Evolutionary conservation across 352 stramenopile genomes (phyloP).

Genomic region (Phytophthora nicotianae): DNA sequence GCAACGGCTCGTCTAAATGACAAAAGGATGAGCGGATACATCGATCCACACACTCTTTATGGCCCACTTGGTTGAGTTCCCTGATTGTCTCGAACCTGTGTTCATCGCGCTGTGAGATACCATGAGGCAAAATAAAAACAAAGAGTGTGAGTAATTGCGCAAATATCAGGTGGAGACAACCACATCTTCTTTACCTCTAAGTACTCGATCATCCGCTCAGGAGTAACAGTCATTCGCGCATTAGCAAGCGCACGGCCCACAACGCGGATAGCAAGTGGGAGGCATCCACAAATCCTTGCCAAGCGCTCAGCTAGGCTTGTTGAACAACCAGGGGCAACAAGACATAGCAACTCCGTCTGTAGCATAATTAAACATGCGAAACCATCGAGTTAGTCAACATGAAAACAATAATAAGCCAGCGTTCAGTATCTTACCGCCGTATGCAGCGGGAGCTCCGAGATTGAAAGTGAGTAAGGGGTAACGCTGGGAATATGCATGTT

Average conservation of each 20-base stretch:
- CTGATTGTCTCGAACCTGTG: conserved; percentile 75
- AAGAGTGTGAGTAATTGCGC: conserved; percentile 1
- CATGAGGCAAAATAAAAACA: neutral
- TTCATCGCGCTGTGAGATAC: conserved; percentile 52
- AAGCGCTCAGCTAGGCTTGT: conserved; percentile 62
- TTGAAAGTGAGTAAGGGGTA: conserved; percentile 77
- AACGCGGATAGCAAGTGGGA: conserved; percentile 84
- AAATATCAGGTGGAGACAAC: neutral
- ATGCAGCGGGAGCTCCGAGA: conserved; percentile 70
- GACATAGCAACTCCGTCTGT: conserved; percentile 72
- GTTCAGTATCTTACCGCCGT: conserved; percentile 50
- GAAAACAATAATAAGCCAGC: conserved; percentile 4
- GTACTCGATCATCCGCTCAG: conserved; percentile 84
- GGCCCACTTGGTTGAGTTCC: conserved; percentile 72
- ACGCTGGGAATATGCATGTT: conserved; percentile 81
- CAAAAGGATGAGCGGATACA: conserved; percentile 86
- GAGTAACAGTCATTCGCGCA: conserved; percentile 68
- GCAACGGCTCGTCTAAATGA: conserved; percentile 69
- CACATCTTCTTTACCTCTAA: conserved; percentile 47
- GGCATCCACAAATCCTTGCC: conserved; percentile 74
- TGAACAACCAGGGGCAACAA: conserved; percentile 69
- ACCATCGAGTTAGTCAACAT: conserved; percentile 1
- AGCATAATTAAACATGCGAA: neutral
- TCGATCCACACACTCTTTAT: conserved; percentile 80
- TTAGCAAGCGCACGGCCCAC: conserved; percentile 80